These are phyloP conservation scores for Coemansia sp. DNA, from an alignment of 192 early-diverging fungal genomes.

Conservation along the genomic window DNA sequence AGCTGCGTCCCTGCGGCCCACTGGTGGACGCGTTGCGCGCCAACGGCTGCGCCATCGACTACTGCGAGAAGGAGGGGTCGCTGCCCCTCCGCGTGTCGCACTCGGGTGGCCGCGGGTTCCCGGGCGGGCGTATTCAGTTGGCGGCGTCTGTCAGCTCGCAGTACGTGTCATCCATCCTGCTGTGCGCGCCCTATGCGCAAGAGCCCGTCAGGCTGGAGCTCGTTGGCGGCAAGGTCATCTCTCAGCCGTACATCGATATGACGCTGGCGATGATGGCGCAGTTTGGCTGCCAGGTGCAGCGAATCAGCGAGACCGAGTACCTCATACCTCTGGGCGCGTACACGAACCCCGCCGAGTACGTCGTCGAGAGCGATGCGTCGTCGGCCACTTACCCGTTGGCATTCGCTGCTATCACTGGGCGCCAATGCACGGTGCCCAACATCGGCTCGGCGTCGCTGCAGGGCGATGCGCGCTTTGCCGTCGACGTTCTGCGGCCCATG, in stretches of 20 bases:
- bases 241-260: constrained; percentile 99
- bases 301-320: constrained; percentile 77
- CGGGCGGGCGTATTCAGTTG: constrained; percentile 85
- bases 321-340: constrained; percentile 78
- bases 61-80: constrained; percentile 77
- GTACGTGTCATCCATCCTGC: constrained; percentile 95
- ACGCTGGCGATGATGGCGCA: constrained; percentile 97
- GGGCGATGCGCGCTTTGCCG: constrained; percentile 89
- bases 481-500: constrained; percentile 88
- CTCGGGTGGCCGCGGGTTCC: constrained; percentile 61
- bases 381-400: constrained; percentile 98
- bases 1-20: constrained; percentile 91
- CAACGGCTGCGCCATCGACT: constrained; percentile 81
- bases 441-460: constrained; percentile 93
- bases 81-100: constrained; percentile 86
- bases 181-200: constrained; percentile 92
- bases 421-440: constrained; percentile 82
- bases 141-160: constrained; percentile 95
- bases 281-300: constrained; percentile 83
- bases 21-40: constrained; percentile 79
- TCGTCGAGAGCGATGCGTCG: constrained; percentile 94
- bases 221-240: constrained; percentile 91
- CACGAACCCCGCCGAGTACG: constrained; percentile 78
- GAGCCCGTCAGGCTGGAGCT: constrained; percentile 77
- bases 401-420: constrained; percentile 93